Percentiles rank a stretch among this genome's conserved stretches.
These are phyloP conservation scores for Houttuynia cordata DNA, from an alignment of 164 flowering plant species.

Conservation along the genomic window DNA sequence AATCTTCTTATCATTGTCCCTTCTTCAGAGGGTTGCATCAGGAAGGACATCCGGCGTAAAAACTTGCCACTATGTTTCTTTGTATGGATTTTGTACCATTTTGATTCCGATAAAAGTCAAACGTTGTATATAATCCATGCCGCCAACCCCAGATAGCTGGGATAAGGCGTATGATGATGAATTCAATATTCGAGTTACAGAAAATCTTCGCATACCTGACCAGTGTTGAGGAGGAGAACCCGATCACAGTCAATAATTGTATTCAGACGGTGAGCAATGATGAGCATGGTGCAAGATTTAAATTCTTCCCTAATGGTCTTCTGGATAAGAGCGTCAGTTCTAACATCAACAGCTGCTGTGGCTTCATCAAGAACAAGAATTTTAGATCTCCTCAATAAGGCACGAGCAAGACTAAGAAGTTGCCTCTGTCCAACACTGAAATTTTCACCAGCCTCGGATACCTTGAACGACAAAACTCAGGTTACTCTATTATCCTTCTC, in stretches of 20 bases:
- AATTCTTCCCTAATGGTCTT: slow-evolving; percentile 96
- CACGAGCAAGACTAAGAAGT: slow-evolving; percentile 91
- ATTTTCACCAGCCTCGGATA: slow-evolving; percentile 95
- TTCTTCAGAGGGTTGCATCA: too few species aligned
- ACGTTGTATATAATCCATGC: too few species aligned
- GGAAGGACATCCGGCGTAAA: too few species aligned
- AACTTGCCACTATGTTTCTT: too few species aligned
- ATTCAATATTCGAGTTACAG: neutral
- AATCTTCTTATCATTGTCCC: too few species aligned
- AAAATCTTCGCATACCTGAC: slow-evolving; percentile 36
- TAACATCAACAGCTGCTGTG: slow-evolving; percentile 98
- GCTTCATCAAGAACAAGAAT: slow-evolving; percentile 99
- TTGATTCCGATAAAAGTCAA: too few species aligned
- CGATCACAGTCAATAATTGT: slow-evolving; percentile 94
- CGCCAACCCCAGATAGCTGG: too few species aligned
- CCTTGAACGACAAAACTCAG: slow-evolving; percentile 31
- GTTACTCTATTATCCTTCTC: neutral
- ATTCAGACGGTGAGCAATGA: slow-evolving; percentile 93
- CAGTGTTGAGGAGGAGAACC: slow-evolving; percentile 82
- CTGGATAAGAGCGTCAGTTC: slow-evolving; percentile 98
- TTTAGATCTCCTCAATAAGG: slow-evolving; percentile 88
- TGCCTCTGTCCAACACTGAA: slow-evolving; percentile 99
- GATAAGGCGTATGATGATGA: too few species aligned
- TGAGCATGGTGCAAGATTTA: slow-evolving; percentile 91
- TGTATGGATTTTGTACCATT: too few species aligned